Conservation (phyloP, 805 yeast species). For the Candida ficus region DNA sequence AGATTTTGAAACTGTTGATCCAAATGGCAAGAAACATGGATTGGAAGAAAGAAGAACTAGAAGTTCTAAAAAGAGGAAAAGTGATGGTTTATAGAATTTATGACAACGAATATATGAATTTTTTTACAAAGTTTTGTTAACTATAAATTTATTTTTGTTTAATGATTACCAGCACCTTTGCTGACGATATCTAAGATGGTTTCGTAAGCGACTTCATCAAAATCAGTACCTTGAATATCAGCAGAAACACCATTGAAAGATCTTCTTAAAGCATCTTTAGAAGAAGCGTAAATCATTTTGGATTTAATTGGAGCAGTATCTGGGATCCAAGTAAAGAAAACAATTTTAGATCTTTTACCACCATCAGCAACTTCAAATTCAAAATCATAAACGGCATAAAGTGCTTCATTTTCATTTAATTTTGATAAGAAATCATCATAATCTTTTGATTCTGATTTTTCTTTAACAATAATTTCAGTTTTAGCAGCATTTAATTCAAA, state of each 20-base stretch:
- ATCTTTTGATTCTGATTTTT: conserved; percentile 67
- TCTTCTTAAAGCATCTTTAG: conserved; percentile 96
- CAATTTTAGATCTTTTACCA: conserved; percentile 83
- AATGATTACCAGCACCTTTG: conserved; percentile 29
- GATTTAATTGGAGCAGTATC: conserved; percentile 93
- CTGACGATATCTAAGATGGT: conserved; percentile 85
- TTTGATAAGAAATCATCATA: conserved; percentile 85
- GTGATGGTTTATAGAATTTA: neutral
- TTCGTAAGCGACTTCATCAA: conserved; percentile 93
- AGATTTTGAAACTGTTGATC: neutral
- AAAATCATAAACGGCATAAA: conserved; percentile 95
- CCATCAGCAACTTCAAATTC: conserved; percentile 91
- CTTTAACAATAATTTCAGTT: conserved; percentile 87
- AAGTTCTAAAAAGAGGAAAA: conserved; percentile 1
- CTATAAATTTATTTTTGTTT: neutral
- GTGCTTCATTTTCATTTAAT: conserved; percentile 93
- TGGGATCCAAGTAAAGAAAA: conserved; percentile 89
- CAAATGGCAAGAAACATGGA: conserved; percentile 1
- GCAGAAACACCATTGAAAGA: conserved; percentile 92
- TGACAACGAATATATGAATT: no score
- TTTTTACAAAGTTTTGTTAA: no score
- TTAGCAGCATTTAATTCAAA: conserved; percentile 77
- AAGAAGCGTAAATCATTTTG: conserved; percentile 98
- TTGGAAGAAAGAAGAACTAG: neutral
- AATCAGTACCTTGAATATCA: conserved; percentile 97